Evolutionary conservation across 1,139 yeast genomes (phyloP), one percentile per base, ranked within the genome.

Genomic region (Zhuliangozyma parablackwelliae): DNA sequence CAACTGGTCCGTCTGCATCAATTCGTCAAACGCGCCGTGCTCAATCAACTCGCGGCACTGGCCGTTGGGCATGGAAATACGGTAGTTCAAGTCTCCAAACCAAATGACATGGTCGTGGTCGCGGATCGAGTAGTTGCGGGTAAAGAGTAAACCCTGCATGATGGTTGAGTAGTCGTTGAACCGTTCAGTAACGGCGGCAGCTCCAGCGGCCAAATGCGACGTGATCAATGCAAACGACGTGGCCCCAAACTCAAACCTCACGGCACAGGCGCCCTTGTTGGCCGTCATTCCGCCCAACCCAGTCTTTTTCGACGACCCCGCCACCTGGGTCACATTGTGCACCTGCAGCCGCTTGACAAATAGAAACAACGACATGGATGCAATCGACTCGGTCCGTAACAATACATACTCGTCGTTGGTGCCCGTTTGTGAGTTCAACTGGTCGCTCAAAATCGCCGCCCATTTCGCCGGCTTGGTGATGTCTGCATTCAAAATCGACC

Each of bases 51-150:
- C 56, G 39, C 96, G 67, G 10, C 88, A 95, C 21, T 78, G 77
- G 6, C 85, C 96, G 54, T 86, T 88, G 0, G 86, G 75, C 48
- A 89, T 60, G 24, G 78, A 68, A 27, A 94, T 79, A 49, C 99
- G 70, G 61, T 85, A 94, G 57, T 94, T 94, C 58, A 94, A 84
- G 59, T 94, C 99, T 5, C 99, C 98, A 58, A 90, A 73, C 98
- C 98, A 92, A 8, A 94, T 70, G 4, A 89, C 75, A 28, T 82
- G 78, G 54, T 92, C 97, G 56, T 88, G 96, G 50, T 88, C 95
- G 44, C 74, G 74, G 26, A 90, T 77, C 21, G 75, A 71, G 45
- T 65, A 67, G 42, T 88, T 86, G 36, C 92, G 72, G 1, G 87
- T 78, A 54, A 94, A 90, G 29, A 83, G 70, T 38, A 92, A 65